Base-by-base conservation (phyloP, 768 basidiomycete species). In the Mrakia frigida region DNA sequence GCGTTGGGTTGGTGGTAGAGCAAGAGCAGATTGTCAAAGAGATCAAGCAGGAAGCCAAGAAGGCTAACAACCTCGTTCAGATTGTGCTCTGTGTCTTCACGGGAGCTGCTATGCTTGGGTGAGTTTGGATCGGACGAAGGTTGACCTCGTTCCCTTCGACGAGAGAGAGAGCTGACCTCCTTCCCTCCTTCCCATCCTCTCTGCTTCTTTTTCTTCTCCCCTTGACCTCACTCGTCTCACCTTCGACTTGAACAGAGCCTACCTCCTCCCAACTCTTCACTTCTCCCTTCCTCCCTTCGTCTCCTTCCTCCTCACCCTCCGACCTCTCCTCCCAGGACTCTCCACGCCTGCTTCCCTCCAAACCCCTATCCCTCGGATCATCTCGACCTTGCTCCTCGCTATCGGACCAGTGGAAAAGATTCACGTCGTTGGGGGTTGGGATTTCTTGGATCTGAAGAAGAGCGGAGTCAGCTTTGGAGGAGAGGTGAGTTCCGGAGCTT, bases 261-360 rank as follows among this genome's bases (percentile, higher is more conserved):
- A 39, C 65, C 65, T 68, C 65, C 37, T 68, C 25, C 35, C 65
- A 16, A 7, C 35, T 23, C 37, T 23, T 16, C 33, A 68, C 65
- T 39, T 68, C 65, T 37, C 65, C 37, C 35, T 35, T 39, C 65
- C 65, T 37, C 65, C 65, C 25, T 39, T 68, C 65, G 65, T 68
- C 65, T 68, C 65, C 37, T 68, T 68, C 65, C 65, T 68, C 65
- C 65, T 68, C 65, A 68, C 37, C 39, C 21, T 68, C 37, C 65
- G 65, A 39, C 65, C 65, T n/a, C 35, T 68, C 35, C 35, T 68
- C 18, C 65, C 65, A 0, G 35, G 35, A 43, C 65, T 39, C 37
- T 39, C 65, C 65, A 13, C 65, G 11, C 35, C 35, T 10, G 9
- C 35, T 7, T 68, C 65, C 37, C 65, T 68, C 21, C 35, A 68